phyloP scores from a whole-genome alignment of 208 protist genomes.

The Trypanosoma lewisi region DNA sequence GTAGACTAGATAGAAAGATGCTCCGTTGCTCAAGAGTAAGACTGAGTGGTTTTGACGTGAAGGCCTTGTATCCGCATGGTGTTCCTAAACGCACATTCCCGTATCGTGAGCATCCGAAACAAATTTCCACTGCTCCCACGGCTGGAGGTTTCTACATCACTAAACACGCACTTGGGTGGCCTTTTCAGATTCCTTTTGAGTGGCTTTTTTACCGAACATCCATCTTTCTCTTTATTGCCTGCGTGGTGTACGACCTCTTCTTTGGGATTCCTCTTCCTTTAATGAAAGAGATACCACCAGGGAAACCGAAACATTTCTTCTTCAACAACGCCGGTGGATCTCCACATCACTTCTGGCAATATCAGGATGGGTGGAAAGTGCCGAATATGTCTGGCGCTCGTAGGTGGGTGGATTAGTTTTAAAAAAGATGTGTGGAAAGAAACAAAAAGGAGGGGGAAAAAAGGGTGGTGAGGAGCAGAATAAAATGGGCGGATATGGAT shows the following conservation, averaged over 20 bases:
- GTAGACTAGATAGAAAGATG: conserved; percentile 40
- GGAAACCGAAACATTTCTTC: conserved; percentile 81
- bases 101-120: conserved; percentile 84
- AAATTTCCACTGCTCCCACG: conserved; percentile 77
- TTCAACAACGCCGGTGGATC: conserved; percentile 79
- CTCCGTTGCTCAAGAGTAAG: conserved; percentile 43
- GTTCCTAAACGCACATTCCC: conserved; percentile 88
- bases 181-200: conserved; percentile 89
- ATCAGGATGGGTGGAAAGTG: conserved; percentile 89
- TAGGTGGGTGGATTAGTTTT: conserved; percentile 61
- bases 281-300: conserved; percentile 82
- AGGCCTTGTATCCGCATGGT: conserved; percentile 79
- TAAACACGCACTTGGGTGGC: conserved; percentile 83
- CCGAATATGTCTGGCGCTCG: conserved; percentile 85
- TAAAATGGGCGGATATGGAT: background rate
- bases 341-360: conserved; percentile 87
- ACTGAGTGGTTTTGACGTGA: conserved; percentile 73
- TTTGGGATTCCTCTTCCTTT: conserved; percentile 81
- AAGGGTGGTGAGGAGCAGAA: background rate
- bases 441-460: conserved; percentile 6
- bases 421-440: background rate
- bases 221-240: conserved; percentile 58
- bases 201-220: conserved; percentile 87
- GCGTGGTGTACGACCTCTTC: conserved; percentile 78
- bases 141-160: conserved; percentile 83